These are phyloP conservation scores for Paragyromitra xinjiangensis DNA, from an alignment of 495 filamentous ascomycete species.

Conservation along the genomic window DNA sequence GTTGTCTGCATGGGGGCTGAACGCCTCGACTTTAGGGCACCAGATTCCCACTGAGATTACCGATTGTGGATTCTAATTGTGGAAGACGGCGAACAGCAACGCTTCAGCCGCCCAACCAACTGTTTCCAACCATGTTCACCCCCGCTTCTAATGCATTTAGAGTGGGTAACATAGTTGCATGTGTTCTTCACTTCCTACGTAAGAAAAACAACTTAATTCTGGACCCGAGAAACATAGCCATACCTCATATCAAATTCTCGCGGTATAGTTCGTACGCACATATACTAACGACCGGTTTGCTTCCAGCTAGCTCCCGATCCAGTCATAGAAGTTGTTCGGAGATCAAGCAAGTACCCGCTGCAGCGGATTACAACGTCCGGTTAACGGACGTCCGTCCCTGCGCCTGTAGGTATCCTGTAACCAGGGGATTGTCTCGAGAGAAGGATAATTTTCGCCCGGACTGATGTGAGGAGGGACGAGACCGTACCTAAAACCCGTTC, in stretches of 20 bases:
- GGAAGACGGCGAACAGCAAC: slow-evolving; percentile 10
- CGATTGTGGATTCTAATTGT: slow-evolving; percentile 38
- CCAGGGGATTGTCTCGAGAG: not conserved
- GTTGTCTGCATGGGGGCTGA: slow-evolving; percentile 26
- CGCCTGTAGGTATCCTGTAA: slow-evolving; percentile 20
- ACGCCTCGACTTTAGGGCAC: slow-evolving; percentile 9
- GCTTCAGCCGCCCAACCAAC: slow-evolving; percentile 26
- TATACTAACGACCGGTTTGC: slow-evolving; percentile 12
- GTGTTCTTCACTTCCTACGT: not conserved
- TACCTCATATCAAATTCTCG: not conserved
- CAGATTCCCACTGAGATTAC: slow-evolving; percentile 43
- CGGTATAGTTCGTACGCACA: slow-evolving; percentile 4
- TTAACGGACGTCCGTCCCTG: slow-evolving; percentile 17
- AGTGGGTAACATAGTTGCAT: not conserved
- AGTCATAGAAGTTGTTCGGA: slow-evolving; percentile 27
- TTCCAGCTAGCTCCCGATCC: slow-evolving; percentile 8
- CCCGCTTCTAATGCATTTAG: slow-evolving; percentile 9
- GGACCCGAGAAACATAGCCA: not conserved
- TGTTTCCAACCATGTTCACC: slow-evolving; percentile 22
- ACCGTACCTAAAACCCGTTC: not conserved
- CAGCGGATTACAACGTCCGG: slow-evolving; percentile 33
- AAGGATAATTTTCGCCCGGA: slow-evolving; percentile 9
- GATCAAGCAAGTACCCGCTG: slow-evolving; percentile 37
- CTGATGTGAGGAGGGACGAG: slow-evolving; percentile 13
- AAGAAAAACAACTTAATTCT: not conserved